These are phyloP conservation scores for Alternaria panax DNA, from an alignment of 2,329 filamentous ascomycete species.

Conservation along the genomic window DNA sequence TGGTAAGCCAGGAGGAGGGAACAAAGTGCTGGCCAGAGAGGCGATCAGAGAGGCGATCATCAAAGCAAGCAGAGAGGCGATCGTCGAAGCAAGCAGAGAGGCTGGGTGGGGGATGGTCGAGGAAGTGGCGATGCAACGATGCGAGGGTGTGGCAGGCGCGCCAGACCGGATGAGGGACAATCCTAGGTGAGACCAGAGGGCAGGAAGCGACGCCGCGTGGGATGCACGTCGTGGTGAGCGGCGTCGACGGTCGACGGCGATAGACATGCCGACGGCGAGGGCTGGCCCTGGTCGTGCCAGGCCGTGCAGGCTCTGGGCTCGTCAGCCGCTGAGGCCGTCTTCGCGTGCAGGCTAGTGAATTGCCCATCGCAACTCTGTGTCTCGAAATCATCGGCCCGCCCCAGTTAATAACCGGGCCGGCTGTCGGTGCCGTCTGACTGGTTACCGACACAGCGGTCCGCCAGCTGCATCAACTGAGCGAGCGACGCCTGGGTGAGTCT, in stretches of 20 bases:
- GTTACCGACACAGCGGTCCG: slow-evolving; percentile 4
- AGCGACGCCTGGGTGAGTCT: slow-evolving; percentile 11
- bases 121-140: slow-evolving; percentile 11
- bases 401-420: slow-evolving; percentile 12
- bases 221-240: neutral
- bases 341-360: neutral
- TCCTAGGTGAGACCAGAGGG: neutral
- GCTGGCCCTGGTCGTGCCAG: neutral
- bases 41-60: neutral
- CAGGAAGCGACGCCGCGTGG: neutral
- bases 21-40: neutral
- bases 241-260: neutral
- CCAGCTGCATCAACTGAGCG: slow-evolving; percentile 11
- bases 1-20: neutral
- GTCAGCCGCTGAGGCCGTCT: slow-evolving; percentile 1
- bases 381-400: slow-evolving; percentile 13
- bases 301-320: neutral
- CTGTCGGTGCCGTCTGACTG: neutral
- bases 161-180: neutral
- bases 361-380: slow-evolving; percentile 4
- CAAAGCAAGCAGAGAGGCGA: neutral
- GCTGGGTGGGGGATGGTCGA: neutral
- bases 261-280: neutral
- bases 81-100: neutral
- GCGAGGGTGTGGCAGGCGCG: slow-evolving; percentile 5